Evolutionary conservation across 2,329 filamentous ascomycete species (phyloP).

Genomic region (Bipolaris zeicola): DNA sequence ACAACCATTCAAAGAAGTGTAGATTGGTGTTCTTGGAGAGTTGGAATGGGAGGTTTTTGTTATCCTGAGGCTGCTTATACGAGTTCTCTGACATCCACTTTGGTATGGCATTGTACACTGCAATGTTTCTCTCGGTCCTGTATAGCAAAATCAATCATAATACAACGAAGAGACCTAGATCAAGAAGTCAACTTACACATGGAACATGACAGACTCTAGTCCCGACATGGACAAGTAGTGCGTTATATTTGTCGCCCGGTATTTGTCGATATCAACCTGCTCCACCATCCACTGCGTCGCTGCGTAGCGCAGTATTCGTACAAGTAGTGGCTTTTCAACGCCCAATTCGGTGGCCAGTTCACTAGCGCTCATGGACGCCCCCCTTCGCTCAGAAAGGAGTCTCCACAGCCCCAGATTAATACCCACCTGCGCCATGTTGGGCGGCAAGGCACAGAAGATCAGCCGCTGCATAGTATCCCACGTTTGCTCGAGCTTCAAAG

Average conservation of each 20-base stretch:
- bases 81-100: conserved; percentile 8
- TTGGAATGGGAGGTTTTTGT: conserved; percentile 10
- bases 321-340: conserved; percentile 3
- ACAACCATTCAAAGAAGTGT: conserved; percentile 12
- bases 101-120: conserved; percentile 10
- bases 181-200: conserved; percentile 5
- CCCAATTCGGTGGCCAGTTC: conserved; percentile 5
- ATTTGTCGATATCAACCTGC: conserved; percentile 6
- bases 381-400: neutral
- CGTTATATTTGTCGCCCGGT: conserved; percentile 5
- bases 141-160: too few species aligned
- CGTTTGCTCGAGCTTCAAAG: conserved; percentile 7
- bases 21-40: conserved; percentile 4
- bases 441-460: conserved; percentile 6
- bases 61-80: conserved; percentile 9
- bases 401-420: conserved; percentile 10
- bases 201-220: conserved; percentile 7
- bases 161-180: neutral
- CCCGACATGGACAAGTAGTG: conserved; percentile 7
- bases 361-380: conserved; percentile 1
- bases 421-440: conserved; percentile 9
- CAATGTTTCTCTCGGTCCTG: conserved; percentile 11
- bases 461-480: conserved; percentile 12
- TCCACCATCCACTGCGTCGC: conserved; percentile 14
- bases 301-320: conserved; percentile 6